phyloP scores from a whole-genome alignment of 1,284 basidiomycete species.

The Cryptococcus maquisensis region DNA sequence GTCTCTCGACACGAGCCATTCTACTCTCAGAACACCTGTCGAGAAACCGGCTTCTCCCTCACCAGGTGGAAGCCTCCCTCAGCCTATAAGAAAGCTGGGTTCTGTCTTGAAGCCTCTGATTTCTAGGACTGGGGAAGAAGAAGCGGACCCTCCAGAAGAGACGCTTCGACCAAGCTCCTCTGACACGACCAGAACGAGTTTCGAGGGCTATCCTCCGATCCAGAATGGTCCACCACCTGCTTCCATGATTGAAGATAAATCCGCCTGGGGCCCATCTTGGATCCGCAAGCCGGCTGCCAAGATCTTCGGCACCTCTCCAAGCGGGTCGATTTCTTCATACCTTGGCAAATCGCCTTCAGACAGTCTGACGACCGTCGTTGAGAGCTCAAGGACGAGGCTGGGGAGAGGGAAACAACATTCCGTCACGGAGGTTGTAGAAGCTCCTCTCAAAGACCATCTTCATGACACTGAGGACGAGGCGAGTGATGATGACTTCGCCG shows the following conservation, averaged over 20 bases:
- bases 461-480: constrained; percentile 9
- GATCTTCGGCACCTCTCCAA: constrained; percentile 32
- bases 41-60: not conserved
- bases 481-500: constrained; percentile 10
- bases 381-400: not conserved
- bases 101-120: constrained; percentile 33
- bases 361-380: not conserved
- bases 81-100: constrained; percentile 24
- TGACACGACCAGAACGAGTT: not conserved
- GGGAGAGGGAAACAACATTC: constrained; percentile 6
- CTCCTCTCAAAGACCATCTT: constrained; percentile 8
- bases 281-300: constrained; percentile 40
- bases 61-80: constrained; percentile 13
- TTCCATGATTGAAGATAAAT: constrained; percentile 23
- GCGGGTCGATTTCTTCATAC: constrained; percentile 2
- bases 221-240: constrained; percentile 32
- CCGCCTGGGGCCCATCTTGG: constrained; percentile 29
- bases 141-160: not conserved
- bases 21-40: constrained; percentile 12
- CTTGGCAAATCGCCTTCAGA: constrained; percentile 2
- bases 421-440: constrained; percentile 23
- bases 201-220: constrained; percentile 39
- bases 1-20: constrained; percentile 11
- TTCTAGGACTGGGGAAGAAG: constrained; percentile 8
- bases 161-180: too few relatives aligned